phyloP scores from a whole-genome alignment of 2,329 filamentous ascomycete species.

The Neofusicoccum sp. region DNA sequence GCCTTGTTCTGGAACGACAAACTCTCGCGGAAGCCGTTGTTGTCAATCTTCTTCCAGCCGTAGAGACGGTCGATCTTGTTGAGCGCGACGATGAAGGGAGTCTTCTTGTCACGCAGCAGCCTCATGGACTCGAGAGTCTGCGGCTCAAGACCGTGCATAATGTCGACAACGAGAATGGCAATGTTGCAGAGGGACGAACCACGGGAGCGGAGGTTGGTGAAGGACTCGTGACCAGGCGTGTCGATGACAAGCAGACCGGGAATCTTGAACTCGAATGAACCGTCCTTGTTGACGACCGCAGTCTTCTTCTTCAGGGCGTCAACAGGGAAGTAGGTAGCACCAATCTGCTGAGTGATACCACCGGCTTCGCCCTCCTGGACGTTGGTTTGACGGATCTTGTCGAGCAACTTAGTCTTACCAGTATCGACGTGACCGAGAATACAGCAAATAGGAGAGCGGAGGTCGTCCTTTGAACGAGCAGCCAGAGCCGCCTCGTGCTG shows the following conservation, averaged over 20 bases:
- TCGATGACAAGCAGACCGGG: constrained; percentile 96
- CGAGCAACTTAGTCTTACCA: constrained; percentile 97
- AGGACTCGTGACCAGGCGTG: constrained; percentile 99
- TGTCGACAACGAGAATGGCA: constrained; percentile 97
- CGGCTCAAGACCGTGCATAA: constrained; percentile 98
- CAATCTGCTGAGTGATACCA: constrained; percentile 99
- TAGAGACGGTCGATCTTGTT: constrained; percentile 99
- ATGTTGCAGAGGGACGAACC: constrained; percentile 99
- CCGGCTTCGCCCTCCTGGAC: constrained; percentile 98
- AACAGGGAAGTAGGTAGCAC: constrained; percentile 97
- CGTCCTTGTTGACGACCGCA: constrained; percentile 87
- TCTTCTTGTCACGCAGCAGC: constrained; percentile 88
- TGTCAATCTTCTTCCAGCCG: constrained; percentile 97
- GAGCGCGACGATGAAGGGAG: constrained; percentile 95
- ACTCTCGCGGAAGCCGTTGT: constrained; percentile 97
- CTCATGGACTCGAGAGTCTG: constrained; percentile 98
- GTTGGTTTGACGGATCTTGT: constrained; percentile 98
- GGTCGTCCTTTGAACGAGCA: constrained; percentile 87
- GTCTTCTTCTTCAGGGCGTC: constrained; percentile 94
- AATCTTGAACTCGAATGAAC: constrained; percentile 93
- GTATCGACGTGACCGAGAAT: constrained; percentile 99
- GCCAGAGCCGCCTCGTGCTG: constrained; percentile 90
- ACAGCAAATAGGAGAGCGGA: constrained; percentile 98
- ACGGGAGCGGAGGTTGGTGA: constrained; percentile 95
- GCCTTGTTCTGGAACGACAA: constrained; percentile 87